A percentile compares a stretch with the other conserved stretches of the same genome.
Conservation (phyloP, 2,329 filamentous ascomycete species). For the Podosphaera xanthii region DNA sequence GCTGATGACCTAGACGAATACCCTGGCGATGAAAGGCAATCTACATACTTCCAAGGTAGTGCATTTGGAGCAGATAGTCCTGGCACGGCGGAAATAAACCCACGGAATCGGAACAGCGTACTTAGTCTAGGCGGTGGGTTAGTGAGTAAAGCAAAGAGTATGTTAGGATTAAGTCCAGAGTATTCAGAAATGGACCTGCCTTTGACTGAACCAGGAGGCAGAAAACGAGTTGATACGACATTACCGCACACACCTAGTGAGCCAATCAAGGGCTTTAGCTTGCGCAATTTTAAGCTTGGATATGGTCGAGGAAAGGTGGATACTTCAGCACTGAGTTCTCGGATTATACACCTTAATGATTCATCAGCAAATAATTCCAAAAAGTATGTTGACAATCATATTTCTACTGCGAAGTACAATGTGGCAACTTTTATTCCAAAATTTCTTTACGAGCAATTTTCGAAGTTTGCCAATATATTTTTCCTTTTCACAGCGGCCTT, state of each 20-base stretch:
- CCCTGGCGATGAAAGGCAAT: slow-evolving; percentile 50
- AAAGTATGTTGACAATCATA: slow-evolving; percentile 89
- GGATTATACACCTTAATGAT: slow-evolving; percentile 91
- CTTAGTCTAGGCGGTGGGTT: slow-evolving; percentile 69
- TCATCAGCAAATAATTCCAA: slow-evolving; percentile 71
- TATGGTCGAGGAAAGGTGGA: slow-evolving; percentile 70
- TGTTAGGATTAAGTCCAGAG: slow-evolving; percentile 61
- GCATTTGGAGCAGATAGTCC: slow-evolving; percentile 33
- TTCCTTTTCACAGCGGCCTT: slow-evolving; percentile 92
- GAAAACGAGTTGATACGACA: slow-evolving; percentile 22
- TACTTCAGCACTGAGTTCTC: slow-evolving; percentile 71
- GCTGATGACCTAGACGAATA: slow-evolving; percentile 71
- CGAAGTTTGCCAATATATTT: slow-evolving; percentile 96
- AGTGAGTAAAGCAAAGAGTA: slow-evolving; percentile 70
- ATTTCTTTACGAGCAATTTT: slow-evolving; percentile 95
- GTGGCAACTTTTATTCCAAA: slow-evolving; percentile 80
- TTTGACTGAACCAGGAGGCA: slow-evolving; percentile 52
- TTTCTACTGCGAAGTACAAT: slow-evolving; percentile 97
- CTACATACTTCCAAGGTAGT: slow-evolving; percentile 57
- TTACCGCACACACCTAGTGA: slow-evolving; percentile 22
- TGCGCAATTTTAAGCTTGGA: slow-evolving; percentile 74
- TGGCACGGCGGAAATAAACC: slow-evolving; percentile 25
- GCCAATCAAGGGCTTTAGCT: slow-evolving; percentile 34
- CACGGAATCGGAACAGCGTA: slow-evolving; percentile 70
- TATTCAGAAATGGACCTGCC: slow-evolving; percentile 98